phyloP scores from a whole-genome alignment of 306 rosid species.

The Trifolium pratense region DNA sequence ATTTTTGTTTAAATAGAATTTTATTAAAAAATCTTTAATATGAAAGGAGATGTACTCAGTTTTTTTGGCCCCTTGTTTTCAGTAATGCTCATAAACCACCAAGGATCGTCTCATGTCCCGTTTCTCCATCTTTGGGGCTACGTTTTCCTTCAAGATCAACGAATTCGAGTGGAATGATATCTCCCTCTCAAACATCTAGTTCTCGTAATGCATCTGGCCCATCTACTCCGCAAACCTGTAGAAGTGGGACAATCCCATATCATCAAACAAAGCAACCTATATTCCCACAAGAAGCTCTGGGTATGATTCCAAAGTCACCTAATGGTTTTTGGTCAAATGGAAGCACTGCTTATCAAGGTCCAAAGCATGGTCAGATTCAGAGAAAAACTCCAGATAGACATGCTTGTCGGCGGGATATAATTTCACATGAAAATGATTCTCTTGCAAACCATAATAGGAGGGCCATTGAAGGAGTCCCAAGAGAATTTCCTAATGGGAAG shows the following conservation, averaged over 20 bases:
- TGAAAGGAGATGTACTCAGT: constrained; percentile 17
- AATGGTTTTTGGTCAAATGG: constrained; percentile 48
- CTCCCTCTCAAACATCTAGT: constrained; percentile 77
- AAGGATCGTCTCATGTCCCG: constrained; percentile 74
- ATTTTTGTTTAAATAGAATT: not conserved
- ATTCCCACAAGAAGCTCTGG: constrained; percentile 52
- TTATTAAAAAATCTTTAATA: constrained; percentile 6
- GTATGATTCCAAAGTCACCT: constrained; percentile 50
- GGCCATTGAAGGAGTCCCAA: constrained; percentile 44
- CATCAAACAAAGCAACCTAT: constrained; percentile 55
- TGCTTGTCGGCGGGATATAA: constrained; percentile 42
- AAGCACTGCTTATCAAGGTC: constrained; percentile 46
- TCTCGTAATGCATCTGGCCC: constrained; percentile 73
- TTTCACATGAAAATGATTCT: constrained; percentile 50
- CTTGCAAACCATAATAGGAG: constrained; percentile 52
- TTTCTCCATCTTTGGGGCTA: constrained; percentile 71
- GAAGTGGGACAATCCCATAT: constrained; percentile 65
- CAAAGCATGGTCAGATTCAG: constrained; percentile 50
- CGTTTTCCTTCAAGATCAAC: constrained; percentile 63
- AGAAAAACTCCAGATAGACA: constrained; percentile 54
- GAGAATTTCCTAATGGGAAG: constrained; percentile 49
- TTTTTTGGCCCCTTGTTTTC: constrained; percentile 42
- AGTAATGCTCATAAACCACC: constrained; percentile 59
- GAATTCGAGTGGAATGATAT: constrained; percentile 64
- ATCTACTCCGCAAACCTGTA: constrained; percentile 67